These are phyloP conservation scores for Microdochium nivale DNA, from an alignment of 2,329 filamentous ascomycete species.

Conservation along the genomic window DNA sequence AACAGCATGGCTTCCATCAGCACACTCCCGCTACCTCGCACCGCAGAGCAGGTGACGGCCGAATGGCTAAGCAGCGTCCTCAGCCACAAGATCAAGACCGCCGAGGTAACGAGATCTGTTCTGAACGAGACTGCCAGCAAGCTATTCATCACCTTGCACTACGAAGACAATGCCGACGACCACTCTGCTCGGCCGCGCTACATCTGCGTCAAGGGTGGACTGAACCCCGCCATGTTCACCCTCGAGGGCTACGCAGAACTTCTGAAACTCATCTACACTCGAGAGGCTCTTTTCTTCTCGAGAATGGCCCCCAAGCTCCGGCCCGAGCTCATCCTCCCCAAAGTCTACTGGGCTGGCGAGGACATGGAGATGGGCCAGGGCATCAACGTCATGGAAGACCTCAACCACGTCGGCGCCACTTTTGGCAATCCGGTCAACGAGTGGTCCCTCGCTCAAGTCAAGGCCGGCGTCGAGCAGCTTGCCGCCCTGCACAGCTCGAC, in stretches of 20 bases:
- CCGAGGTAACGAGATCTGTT: constrained; percentile 6
- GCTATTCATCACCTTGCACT: constrained; percentile 10
- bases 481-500: constrained; percentile 18
- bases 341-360: constrained; percentile 12
- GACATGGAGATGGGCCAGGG: constrained; percentile 9
- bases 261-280: constrained; percentile 14
- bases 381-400: constrained; percentile 17
- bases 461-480: constrained; percentile 22
- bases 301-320: constrained; percentile 11
- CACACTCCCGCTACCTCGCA: not conserved
- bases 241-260: constrained; percentile 11
- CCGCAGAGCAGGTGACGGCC: constrained; percentile 11
- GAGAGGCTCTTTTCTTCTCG: constrained; percentile 18
- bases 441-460: constrained; percentile 13
- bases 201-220: constrained; percentile 17
- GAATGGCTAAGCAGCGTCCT: constrained; percentile 13
- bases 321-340: constrained; percentile 9
- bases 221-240: constrained; percentile 13
- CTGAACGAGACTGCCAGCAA: constrained; percentile 15
- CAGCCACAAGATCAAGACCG: constrained; percentile 8
- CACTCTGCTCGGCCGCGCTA: constrained; percentile 3
- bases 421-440: constrained; percentile 11
- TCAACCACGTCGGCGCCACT: constrained; percentile 10
- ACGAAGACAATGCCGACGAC: constrained; percentile 6
- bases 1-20: not conserved